A percentile compares a stretch with the other conserved stretches of the same genome.
phyloP scores from a whole-genome alignment of 140 eudicot genomes.

The Oenanthe javanica region DNA sequence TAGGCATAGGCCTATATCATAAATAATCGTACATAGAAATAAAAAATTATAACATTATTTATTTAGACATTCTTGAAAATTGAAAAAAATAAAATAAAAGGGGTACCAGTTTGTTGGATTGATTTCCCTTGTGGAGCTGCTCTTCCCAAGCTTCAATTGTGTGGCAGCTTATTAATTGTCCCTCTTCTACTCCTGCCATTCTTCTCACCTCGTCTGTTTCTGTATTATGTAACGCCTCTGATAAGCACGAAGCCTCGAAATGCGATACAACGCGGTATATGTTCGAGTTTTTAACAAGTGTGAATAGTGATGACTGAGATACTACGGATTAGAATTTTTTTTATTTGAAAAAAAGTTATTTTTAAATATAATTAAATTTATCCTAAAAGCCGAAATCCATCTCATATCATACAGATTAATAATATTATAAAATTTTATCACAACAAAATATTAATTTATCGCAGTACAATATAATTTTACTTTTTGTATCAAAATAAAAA shows the following conservation, averaged over 20 bases:
- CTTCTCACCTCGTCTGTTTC: constrained; percentile 8
- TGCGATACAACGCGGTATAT: background rate
- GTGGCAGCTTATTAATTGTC: constrained; percentile 67
- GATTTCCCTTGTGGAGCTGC: constrained; percentile 45
- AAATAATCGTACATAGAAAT: background rate
- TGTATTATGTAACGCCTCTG: background rate
- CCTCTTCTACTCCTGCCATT: constrained; percentile 41
- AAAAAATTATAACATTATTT: background rate
- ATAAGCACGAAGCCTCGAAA: background rate
- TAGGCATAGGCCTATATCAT: too few relatives aligned
- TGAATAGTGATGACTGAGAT: too few relatives aligned
- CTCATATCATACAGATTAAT: too few relatives aligned
- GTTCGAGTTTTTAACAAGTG: too few relatives aligned
- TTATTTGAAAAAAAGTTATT: too few relatives aligned
- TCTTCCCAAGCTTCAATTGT: constrained; percentile 51
- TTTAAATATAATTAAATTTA: too few relatives aligned
- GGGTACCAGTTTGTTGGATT: constrained; percentile 44
- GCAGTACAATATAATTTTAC: too few relatives aligned
- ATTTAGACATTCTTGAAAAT: background rate
- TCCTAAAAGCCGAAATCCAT: too few relatives aligned
- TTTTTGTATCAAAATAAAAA: too few relatives aligned
- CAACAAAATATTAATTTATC: too few relatives aligned
- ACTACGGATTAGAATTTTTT: too few relatives aligned
- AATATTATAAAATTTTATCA: too few relatives aligned
- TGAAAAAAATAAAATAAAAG: background rate